These are phyloP conservation scores for Rosa persica DNA, from an alignment of 306 rosid genomes.

Conservation along the genomic window DNA sequence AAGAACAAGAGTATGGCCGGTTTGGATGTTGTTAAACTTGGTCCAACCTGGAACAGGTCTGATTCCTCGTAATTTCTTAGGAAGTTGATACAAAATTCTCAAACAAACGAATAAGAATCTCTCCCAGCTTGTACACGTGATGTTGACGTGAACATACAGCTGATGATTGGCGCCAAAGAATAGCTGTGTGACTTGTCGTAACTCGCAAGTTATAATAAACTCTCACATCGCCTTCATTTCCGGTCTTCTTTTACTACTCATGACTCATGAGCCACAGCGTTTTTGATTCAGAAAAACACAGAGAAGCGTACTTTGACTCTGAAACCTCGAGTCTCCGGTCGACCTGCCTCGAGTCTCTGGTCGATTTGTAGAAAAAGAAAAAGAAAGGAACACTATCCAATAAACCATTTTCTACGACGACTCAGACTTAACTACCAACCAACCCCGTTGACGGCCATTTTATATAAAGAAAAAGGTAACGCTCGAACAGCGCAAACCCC, in stretches of 20 bases:
- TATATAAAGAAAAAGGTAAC: conserved; percentile 30
- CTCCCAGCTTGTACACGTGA: not conserved
- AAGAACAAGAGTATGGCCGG: not conserved
- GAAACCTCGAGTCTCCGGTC: not conserved
- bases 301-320: not conserved
- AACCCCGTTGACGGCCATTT: not conserved
- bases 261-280: not conserved
- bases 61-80: not conserved
- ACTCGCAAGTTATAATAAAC: not conserved
- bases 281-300: not conserved
- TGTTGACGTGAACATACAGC: not conserved
- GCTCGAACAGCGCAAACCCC: conserved; percentile 32
- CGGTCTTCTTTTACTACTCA: no score
- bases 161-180: not conserved
- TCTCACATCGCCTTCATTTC: not conserved
- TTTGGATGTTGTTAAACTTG: not conserved
- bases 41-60: not conserved
- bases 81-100: not conserved
- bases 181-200: not conserved
- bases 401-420: conserved; percentile 4
- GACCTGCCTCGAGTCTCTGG: not conserved
- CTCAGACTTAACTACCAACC: not conserved
- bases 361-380: not conserved
- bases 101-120: not conserved
- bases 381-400: not conserved